A percentile compares a stretch with the other conserved stretches of the same genome.
These are phyloP conservation scores for Fraxinus sp. DNA, from an alignment of 305 asterid species.

Conservation along the genomic window DNA sequence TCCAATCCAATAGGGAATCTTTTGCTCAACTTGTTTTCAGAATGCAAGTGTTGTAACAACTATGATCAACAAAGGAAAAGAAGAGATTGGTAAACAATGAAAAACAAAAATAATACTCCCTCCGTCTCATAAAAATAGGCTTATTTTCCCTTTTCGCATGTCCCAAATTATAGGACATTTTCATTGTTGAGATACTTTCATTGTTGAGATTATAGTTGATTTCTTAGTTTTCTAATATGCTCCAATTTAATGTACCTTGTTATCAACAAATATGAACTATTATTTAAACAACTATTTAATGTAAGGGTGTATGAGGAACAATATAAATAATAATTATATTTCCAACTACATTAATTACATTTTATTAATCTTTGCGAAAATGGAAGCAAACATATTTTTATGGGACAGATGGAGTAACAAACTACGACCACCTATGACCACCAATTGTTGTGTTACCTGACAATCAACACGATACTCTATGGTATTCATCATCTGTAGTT, in stretches of 20 bases:
- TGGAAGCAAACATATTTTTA: background rate
- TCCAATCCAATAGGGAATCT: slow-evolving; percentile 97
- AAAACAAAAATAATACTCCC: background rate
- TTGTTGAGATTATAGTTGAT: background rate
- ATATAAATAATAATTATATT: background rate
- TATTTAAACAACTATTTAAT: background rate
- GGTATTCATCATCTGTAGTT: slow-evolving; percentile 99
- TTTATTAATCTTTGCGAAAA: background rate
- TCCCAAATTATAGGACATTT: background rate
- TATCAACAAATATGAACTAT: background rate
- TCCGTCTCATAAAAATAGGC: background rate
- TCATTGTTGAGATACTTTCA: background rate
- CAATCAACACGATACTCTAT: slow-evolving; percentile 99
- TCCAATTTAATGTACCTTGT: background rate
- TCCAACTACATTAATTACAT: background rate
- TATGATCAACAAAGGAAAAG: slow-evolving; percentile 37
- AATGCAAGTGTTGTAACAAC: slow-evolving; percentile 95
- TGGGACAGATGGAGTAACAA: slow-evolving; percentile 11
- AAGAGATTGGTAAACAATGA: slow-evolving; percentile 15
- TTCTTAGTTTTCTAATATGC: background rate
- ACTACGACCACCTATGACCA: slow-evolving; percentile 15
- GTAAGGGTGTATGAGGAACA: background rate
- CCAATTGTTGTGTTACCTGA: slow-evolving; percentile 62
- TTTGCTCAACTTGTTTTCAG: slow-evolving; percentile 96
- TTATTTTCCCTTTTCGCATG: background rate